Conservation (phyloP, 2,329 filamentous ascomycete genomes). For the Venturia asperata region DNA sequence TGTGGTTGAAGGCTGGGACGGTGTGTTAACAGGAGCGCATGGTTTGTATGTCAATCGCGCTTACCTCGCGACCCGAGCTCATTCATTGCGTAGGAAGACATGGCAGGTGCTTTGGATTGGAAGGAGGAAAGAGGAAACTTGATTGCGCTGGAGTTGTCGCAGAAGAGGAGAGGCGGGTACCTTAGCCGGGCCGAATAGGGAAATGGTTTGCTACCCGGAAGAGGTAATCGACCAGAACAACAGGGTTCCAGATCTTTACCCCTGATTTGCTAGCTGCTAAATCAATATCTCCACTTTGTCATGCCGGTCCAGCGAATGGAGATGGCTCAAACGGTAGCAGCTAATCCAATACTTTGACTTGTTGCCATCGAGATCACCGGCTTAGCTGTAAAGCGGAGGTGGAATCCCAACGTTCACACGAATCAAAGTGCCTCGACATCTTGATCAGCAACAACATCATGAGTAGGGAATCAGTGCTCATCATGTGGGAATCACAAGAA, state of each 20-base stretch:
- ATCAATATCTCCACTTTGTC: neutral
- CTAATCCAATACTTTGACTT: neutral
- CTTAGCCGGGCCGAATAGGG: neutral
- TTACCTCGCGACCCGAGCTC: slow-evolving; percentile 22
- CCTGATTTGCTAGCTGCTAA: neutral
- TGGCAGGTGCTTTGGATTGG: neutral
- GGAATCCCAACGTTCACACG: neutral
- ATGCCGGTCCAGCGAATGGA: neutral
- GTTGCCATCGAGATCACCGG: neutral
- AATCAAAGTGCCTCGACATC: neutral
- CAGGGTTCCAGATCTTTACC: neutral
- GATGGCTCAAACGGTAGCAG: neutral
- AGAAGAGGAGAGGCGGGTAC: neutral
- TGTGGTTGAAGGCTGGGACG: slow-evolving; percentile 65
- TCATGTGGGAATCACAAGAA: neutral
- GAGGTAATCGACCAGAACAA: neutral
- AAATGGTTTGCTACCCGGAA: neutral
- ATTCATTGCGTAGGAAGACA: slow-evolving; percentile 15
- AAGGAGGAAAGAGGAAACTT: neutral
- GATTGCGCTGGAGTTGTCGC: neutral
- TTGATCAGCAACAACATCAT: neutral
- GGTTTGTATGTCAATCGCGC: neutral
- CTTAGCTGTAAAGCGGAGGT: neutral
- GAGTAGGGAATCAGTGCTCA: neutral
- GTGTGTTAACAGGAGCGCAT: neutral